A percentile compares a stretch with the other conserved stretches of the same genome.
Conservation (phyloP, 2,329 filamentous ascomycete genomes). For the Sclerotinia borealis region DNA sequence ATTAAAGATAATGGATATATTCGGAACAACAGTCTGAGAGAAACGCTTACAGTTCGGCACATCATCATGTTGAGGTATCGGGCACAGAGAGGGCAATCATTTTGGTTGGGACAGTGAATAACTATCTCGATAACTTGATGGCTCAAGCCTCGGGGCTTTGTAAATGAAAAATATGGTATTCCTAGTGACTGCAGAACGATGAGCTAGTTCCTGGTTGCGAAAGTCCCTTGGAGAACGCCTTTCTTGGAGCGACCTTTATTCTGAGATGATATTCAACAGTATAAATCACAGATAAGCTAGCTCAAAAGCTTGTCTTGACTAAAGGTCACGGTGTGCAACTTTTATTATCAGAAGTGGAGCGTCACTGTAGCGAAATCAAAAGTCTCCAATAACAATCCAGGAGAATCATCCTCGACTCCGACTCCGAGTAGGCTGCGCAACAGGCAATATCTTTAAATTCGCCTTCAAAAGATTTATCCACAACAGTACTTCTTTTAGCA, state of each 20-base stretch:
- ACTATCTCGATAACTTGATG: not conserved
- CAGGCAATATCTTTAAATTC: too few relatives aligned
- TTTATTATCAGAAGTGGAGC: not conserved
- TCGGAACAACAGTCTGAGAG: not conserved
- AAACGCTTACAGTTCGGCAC: not conserved
- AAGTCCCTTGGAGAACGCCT: not conserved
- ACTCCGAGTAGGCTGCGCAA: too few relatives aligned
- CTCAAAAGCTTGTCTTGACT: not conserved
- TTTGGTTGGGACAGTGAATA: not conserved
- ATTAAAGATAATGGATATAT: not conserved
- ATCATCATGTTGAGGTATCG: not conserved
- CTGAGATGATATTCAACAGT: not conserved
- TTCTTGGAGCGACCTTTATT: not conserved
- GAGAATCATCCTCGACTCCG: not conserved
- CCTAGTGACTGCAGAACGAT: not conserved
- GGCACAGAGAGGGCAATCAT: not conserved
- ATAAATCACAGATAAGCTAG: not conserved
- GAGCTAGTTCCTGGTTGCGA: not conserved
- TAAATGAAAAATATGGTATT: not conserved
- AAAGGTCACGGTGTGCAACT: not conserved
- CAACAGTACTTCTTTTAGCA: too few relatives aligned
- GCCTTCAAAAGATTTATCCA: too few relatives aligned
- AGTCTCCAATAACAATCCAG: not conserved
- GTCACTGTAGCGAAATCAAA: not conserved
- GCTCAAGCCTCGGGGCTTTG: not conserved